Conservation (phyloP, 2,329 filamentous ascomycete genomes). For the Westerdykella aurantiaca region DNA sequence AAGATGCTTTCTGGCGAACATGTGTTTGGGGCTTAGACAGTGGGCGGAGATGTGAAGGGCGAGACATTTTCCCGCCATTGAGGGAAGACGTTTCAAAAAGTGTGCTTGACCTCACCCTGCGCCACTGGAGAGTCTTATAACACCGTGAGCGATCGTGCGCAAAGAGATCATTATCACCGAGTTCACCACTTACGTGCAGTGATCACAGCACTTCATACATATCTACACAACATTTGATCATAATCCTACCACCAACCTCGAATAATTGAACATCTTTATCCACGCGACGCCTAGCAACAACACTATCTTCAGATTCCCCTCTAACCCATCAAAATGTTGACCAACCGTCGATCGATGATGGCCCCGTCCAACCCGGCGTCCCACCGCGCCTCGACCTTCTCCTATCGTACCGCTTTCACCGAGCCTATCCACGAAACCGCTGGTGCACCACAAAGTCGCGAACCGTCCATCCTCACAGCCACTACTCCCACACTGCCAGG, state of each 20-base stretch:
- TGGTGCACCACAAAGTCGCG: constrained; percentile 22
- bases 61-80: constrained; percentile 1
- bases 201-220: not conserved
- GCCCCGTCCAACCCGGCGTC: constrained; percentile 17
- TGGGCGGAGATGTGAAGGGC: not conserved
- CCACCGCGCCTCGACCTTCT: constrained; percentile 19
- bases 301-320: not conserved
- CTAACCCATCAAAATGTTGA: constrained; percentile 21
- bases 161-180: not conserved
- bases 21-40: constrained; percentile 1
- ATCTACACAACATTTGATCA: not conserved
- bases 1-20: not conserved
- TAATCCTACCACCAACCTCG: not conserved
- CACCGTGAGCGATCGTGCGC: constrained; percentile 9
- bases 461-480: constrained; percentile 23
- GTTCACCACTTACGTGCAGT: no score
- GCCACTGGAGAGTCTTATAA: constrained; percentile 11
- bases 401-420: not conserved
- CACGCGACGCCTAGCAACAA: no score
- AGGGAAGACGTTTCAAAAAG: constrained; percentile 2
- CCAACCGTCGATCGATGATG: constrained; percentile 34
- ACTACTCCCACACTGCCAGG: constrained; percentile 25
- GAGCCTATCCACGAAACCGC: constrained; percentile 12
- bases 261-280: not conserved
- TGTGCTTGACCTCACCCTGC: constrained; percentile 4